Percentiles rank a stretch among this genome's conserved stretches.
These are phyloP conservation scores for Aristolochia californica DNA, from an alignment of 164 flowering plant species.

Conservation along the genomic window DNA sequence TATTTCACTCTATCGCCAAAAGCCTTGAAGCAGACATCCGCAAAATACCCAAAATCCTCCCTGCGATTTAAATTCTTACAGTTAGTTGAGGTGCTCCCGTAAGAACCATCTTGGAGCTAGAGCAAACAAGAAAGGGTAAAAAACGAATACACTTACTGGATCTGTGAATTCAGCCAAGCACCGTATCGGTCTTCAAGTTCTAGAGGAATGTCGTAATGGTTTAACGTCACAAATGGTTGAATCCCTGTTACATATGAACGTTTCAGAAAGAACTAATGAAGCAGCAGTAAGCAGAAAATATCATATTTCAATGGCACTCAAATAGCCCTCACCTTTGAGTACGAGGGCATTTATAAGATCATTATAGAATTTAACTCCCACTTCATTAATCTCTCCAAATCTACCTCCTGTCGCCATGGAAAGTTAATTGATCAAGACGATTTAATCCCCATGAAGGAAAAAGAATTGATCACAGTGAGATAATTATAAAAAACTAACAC, in stretches of 20 bases:
- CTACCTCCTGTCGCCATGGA: conserved; percentile 31
- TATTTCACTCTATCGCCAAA: conserved; percentile 9
- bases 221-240: conserved; percentile 11
- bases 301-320: background rate
- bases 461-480: background rate
- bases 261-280: background rate
- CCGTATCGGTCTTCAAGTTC: conserved; percentile 13
- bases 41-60: conserved; percentile 8
- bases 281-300: too few relatives aligned
- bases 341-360: conserved; percentile 42
- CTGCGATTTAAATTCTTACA: conserved; percentile 1
- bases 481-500: too few relatives aligned
- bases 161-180: conserved; percentile 9
- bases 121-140: too few relatives aligned
- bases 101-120: too few relatives aligned
- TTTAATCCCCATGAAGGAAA: background rate
- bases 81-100: too few relatives aligned
- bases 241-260: background rate
- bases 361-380: conserved; percentile 37
- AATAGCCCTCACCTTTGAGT: conserved; percentile 20
- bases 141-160: conserved; percentile 3
- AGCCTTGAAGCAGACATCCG: conserved; percentile 5
- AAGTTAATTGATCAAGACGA: background rate
- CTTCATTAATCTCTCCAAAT: conserved; percentile 37
- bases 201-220: conserved; percentile 14